Base-by-base conservation (phyloP, 257 asterid species). In the Coffea eugenioides region DNA sequence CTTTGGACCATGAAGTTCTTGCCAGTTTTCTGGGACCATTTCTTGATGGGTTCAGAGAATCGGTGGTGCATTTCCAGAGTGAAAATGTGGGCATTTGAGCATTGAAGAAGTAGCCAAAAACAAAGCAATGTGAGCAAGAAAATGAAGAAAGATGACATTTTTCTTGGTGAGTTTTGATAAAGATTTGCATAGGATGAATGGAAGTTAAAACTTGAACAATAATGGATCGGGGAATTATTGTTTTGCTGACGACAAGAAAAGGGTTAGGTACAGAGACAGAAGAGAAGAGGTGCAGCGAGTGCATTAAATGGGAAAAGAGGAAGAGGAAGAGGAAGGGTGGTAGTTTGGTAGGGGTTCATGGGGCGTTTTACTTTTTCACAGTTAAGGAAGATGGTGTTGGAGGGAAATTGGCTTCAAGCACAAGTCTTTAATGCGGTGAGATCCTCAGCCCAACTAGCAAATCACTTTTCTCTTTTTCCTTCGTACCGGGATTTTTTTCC, bases 11-110 rank as follows among this genome's bases (percentile, higher is more conserved):
- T 83, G 8, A 84, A 84, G 45, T 21, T 68, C 39, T 82, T 70
- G 34, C 80, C 82, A 73, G 77, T 61, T 74, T 52, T 79, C 69
- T 79, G 87, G 15, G 88, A 87, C 91, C 88, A 88, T 41, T 88
- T 85, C 91, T 88, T 91, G 84, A 94, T 91, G 45, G 87, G 88
- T 66, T 91, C 91, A 79, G 97, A 92, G 85, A 90, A 94, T 16
- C 97, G 91, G 80, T 94, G 97, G 89, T 94, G 98, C 88, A 93
- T 90, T 90, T 92, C 89, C 66, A 93, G 88, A 27, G 89, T 88
- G 87, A 85, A 90, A 79, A 88, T 80, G 62, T 85, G 88, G 80
- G 90, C 93, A 77, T 72, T 11, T 72, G 88, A 82, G 82, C 77
- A 34, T 51, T 79, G 83, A 23, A 79, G 77, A 62, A 75, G 68